phyloP scores from a whole-genome alignment of 129 eudicot species.

The Escallonia rubra region DNA sequence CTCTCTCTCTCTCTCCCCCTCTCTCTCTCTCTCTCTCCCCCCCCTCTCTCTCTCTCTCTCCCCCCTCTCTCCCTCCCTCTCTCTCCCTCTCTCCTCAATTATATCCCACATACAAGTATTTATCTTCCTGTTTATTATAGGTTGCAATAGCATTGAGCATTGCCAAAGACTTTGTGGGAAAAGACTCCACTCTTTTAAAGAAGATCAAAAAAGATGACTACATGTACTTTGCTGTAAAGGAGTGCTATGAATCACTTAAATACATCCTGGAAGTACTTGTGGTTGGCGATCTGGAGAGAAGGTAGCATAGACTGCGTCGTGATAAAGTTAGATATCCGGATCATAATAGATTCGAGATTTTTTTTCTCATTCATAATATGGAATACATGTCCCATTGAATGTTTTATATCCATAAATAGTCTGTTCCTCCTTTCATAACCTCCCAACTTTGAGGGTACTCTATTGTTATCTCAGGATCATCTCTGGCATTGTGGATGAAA shows the following conservation, averaged over 20 bases:
- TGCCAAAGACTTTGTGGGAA: conserved; percentile 84
- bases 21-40: too few relatives aligned
- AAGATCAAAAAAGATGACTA: conserved; percentile 59
- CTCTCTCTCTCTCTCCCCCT: too few relatives aligned
- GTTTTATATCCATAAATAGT: background rate
- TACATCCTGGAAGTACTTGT: conserved; percentile 69
- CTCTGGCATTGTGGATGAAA: conserved; percentile 60
- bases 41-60: too few relatives aligned
- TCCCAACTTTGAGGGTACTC: conserved; percentile 1
- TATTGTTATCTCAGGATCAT: conserved; percentile 43
- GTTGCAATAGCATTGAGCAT: conserved; percentile 63
- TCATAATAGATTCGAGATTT: too few relatives aligned
- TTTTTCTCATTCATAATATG: too few relatives aligned
- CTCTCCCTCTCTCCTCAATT: too few relatives aligned
- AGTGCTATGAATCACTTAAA: conserved; percentile 82
- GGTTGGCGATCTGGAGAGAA: conserved; percentile 85
- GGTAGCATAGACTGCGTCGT: conserved; percentile 34
- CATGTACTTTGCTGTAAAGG: conserved; percentile 64
- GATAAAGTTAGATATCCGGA: too few relatives aligned
- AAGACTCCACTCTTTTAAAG: conserved; percentile 61
- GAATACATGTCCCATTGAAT: too few relatives aligned
- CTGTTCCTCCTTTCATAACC: background rate
- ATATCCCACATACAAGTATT: too few relatives aligned
- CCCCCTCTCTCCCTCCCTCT: too few relatives aligned
- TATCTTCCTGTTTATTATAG: conserved; percentile 30